Evolutionary conservation across 75 land plant species (phyloP).

Genomic region (Cryptomeria japonica): DNA sequence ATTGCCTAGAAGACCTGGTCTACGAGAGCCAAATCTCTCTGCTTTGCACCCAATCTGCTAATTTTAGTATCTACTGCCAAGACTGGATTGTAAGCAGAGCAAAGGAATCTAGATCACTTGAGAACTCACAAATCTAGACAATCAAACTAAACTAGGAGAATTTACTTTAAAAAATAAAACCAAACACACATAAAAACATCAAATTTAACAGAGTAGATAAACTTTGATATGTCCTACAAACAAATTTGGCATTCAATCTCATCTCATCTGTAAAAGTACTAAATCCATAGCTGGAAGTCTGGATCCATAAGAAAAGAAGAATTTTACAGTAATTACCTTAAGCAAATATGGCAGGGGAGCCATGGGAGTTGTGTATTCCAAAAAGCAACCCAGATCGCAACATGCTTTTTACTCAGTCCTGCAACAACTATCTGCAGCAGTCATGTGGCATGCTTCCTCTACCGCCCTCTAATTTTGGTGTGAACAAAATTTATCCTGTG

Average conservation of each 20-base stretch:
- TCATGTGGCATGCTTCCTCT: not conserved
- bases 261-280: too few species aligned
- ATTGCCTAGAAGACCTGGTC: slow-evolving; percentile 18
- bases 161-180: not conserved
- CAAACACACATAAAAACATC: too few species aligned
- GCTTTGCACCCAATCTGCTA: not conserved
- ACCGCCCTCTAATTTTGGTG: not conserved
- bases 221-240: too few species aligned
- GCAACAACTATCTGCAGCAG: not conserved
- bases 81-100: too few species aligned
- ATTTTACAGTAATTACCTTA: slow-evolving; percentile 30
- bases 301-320: not conserved
- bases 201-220: too few species aligned
- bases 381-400: slow-evolving; percentile 54
- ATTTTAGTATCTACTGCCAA: too few species aligned
- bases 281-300: too few species aligned
- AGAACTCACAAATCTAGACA: too few species aligned
- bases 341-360: slow-evolving; percentile 50
- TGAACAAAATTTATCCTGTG: not conserved
- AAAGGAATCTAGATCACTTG: too few species aligned
- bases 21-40: not conserved
- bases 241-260: too few species aligned
- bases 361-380: slow-evolving; percentile 49
- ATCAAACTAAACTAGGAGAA: not conserved
- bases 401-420: not conserved